Evolutionary conservation across 2,329 filamentous ascomycete species (phyloP).

Genomic region (Dactylonectria macrodidyma): DNA sequence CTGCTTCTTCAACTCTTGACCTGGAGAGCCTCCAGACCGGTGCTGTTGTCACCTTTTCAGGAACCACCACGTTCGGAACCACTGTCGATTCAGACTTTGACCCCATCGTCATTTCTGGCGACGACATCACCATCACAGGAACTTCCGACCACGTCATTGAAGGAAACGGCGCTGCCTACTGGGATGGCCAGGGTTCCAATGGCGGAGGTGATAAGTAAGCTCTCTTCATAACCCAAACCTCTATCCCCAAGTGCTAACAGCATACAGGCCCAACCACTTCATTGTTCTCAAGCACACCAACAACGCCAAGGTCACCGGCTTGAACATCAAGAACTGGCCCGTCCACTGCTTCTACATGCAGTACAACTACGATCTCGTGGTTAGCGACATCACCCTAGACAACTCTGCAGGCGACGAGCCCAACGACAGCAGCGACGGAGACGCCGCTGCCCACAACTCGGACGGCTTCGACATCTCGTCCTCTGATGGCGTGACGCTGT

Average conservation of each 20-base stretch:
- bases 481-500: conserved; percentile 63
- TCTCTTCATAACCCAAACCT: not conserved
- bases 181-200: conserved; percentile 71
- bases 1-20: conserved; percentile 27
- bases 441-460: conserved; percentile 61
- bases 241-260: not conserved
- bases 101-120: conserved; percentile 69
- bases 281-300: conserved; percentile 60
- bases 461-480: conserved; percentile 70
- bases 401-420: conserved; percentile 52
- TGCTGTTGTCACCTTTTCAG: conserved; percentile 26
- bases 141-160: conserved; percentile 65
- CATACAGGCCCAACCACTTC: conserved; percentile 59
- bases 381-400: conserved; percentile 54
- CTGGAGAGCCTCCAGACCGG: conserved; percentile 30
- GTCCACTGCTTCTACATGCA: conserved; percentile 57
- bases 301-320: conserved; percentile 49
- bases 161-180: conserved; percentile 68
- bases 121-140: conserved; percentile 65
- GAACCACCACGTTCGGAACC: conserved; percentile 31
- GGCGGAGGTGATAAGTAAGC: conserved; percentile 69
- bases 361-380: conserved; percentile 48
- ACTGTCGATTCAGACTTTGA: conserved; percentile 30
- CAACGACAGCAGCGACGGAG: conserved; percentile 31
- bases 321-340: conserved; percentile 57